These are phyloP conservation scores for Pyronema domesticum DNA, from an alignment of 495 filamentous ascomycete species.

Conservation along the genomic window DNA sequence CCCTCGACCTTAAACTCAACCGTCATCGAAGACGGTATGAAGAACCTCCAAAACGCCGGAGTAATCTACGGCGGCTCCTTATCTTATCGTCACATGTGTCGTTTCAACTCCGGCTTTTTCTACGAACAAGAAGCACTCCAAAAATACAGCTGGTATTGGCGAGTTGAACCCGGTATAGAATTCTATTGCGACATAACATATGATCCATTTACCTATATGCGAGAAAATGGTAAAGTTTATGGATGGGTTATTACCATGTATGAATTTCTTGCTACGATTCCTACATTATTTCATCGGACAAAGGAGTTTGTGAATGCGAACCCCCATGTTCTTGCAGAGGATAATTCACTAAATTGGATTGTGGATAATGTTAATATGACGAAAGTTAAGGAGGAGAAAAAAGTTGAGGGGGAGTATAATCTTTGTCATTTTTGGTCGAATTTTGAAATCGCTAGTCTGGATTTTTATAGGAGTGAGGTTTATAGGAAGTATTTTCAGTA, in stretches of 20 bases:
- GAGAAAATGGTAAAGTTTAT: slow-evolving; percentile 32
- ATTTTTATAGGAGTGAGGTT: slow-evolving; percentile 33
- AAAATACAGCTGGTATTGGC: slow-evolving; percentile 46
- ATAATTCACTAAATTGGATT: slow-evolving; percentile 34
- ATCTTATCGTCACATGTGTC: slow-evolving; percentile 97
- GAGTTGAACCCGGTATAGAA: slow-evolving; percentile 36
- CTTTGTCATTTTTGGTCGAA: slow-evolving; percentile 43
- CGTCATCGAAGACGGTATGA: slow-evolving; percentile 61
- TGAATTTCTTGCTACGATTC: slow-evolving; percentile 28
- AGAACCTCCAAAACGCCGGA: slow-evolving; percentile 59
- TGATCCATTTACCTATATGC: slow-evolving; percentile 39
- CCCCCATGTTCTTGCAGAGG: slow-evolving; percentile 13
- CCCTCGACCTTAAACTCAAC: slow-evolving; percentile 78
- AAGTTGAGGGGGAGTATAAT: slow-evolving; percentile 29
- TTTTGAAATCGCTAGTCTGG: slow-evolving; percentile 37
- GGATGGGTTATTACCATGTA: slow-evolving; percentile 36
- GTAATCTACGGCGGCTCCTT: slow-evolving; percentile 77
- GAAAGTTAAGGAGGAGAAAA: slow-evolving; percentile 5
- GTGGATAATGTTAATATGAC: slow-evolving; percentile 21
- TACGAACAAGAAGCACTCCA: slow-evolving; percentile 78
- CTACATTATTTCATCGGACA: slow-evolving; percentile 18
- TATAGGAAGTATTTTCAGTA: slow-evolving; percentile 34
- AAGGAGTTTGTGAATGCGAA: slow-evolving; percentile 17
- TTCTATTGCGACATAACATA: slow-evolving; percentile 38
- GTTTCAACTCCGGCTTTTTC: slow-evolving; percentile 96